Percentiles rank a stretch among this genome's conserved stretches.
Evolutionary conservation across 2,329 filamentous ascomycete genomes (phyloP).

Genomic region (Chaetomiaceae sp.): DNA sequence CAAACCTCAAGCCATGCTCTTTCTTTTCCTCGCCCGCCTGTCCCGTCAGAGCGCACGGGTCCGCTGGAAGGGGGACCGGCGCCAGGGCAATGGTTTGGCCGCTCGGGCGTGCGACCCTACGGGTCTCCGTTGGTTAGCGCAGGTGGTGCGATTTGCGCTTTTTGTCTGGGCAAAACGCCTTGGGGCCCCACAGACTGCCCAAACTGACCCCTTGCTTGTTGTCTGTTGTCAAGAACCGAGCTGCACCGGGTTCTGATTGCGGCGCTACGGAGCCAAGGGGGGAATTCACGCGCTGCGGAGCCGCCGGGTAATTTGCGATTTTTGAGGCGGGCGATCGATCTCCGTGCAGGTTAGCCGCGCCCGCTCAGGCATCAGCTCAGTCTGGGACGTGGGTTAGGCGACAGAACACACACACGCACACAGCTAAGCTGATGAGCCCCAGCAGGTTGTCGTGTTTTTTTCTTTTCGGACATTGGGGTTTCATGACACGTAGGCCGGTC

Average conservation of each 20-base stretch:
- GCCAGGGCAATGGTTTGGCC: slow-evolving; percentile 20
- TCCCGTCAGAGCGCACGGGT: background rate
- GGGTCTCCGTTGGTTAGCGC: background rate
- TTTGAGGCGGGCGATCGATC: slow-evolving; percentile 22
- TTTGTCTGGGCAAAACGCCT: background rate
- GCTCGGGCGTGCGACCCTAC: slow-evolving; percentile 6
- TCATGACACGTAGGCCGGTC: slow-evolving; percentile 8
- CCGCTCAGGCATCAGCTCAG: slow-evolving; percentile 4
- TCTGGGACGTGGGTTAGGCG: background rate
- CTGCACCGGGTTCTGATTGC: slow-evolving; percentile 15
- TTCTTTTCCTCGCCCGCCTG: background rate
- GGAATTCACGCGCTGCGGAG: slow-evolving; percentile 20
- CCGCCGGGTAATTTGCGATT: slow-evolving; percentile 26
- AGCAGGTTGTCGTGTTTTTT: background rate
- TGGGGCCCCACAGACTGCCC: slow-evolving; percentile 12
- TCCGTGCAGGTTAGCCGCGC: slow-evolving; percentile 20
- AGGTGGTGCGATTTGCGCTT: slow-evolving; percentile 10
- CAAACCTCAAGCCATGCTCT: background rate
- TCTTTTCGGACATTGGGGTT: background rate
- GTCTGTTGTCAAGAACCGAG: slow-evolving; percentile 18
- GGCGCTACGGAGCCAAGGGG: slow-evolving; percentile 16
- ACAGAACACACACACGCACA: background rate
- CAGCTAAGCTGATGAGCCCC: background rate
- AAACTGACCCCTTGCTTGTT: slow-evolving; percentile 7
- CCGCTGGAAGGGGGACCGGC: background rate